A percentile compares a stretch with the other conserved stretches of the same genome.
phyloP scores from a whole-genome alignment of 2,329 filamentous ascomycete species.

The Hirsutella thompsonii region DNA sequence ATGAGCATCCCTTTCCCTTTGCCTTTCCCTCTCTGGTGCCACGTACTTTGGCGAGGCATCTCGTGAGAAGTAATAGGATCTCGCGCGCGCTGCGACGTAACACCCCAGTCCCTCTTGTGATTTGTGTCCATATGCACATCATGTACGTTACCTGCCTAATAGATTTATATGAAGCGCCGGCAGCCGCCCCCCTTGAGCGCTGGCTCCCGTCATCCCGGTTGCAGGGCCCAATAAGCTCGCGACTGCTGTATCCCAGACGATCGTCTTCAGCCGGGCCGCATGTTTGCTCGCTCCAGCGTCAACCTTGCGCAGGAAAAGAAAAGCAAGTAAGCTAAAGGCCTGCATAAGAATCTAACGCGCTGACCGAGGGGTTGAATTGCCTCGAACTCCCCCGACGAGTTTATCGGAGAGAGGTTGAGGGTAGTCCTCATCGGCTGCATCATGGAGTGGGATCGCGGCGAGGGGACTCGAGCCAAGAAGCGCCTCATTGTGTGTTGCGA shows the following conservation, averaged over 20 bases:
- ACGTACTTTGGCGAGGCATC: background rate
- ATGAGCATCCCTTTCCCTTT: background rate
- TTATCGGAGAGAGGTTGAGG: too few relatives aligned
- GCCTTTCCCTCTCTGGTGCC: background rate
- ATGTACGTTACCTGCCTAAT: too few relatives aligned
- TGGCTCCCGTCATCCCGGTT: background rate
- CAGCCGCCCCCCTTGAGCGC: background rate
- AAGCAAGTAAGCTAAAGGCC: too few relatives aligned
- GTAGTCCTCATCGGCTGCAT: too few relatives aligned
- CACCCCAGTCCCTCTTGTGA: background rate
- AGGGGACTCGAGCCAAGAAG: slow-evolving; percentile 17
- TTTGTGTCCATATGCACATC: background rate
- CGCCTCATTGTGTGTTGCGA: slow-evolving; percentile 39
- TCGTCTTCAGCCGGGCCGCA: too few relatives aligned
- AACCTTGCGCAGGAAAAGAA: too few relatives aligned
- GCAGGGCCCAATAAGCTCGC: background rate
- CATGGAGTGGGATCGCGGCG: background rate
- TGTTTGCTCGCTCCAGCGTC: too few relatives aligned
- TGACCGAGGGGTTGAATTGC: too few relatives aligned
- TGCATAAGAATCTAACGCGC: too few relatives aligned
- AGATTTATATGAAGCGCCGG: background rate
- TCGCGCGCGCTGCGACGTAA: background rate
- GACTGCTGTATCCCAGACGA: background rate
- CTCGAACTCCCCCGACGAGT: too few relatives aligned
- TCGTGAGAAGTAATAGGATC: background rate